Evolutionary conservation across 2,329 filamentous ascomycete genomes (phyloP).

Genomic region (Sclerotinia minor): DNA sequence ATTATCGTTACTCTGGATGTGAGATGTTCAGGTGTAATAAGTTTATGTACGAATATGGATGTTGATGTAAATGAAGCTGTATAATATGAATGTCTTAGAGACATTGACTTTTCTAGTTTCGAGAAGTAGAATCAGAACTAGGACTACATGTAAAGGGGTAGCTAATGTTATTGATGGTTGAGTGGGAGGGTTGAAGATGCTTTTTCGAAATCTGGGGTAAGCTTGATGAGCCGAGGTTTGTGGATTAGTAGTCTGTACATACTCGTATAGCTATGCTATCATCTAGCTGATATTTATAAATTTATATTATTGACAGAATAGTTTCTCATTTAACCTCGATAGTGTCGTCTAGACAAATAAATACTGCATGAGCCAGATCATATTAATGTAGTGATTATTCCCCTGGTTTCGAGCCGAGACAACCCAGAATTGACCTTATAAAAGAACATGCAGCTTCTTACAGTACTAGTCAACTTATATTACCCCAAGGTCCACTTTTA

Average conservation of each 20-base stretch:
- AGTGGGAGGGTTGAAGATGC: not conserved
- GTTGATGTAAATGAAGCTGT: not conserved
- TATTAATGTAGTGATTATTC: not conserved
- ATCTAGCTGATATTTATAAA: too few relatives aligned
- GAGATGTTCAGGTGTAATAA: not conserved
- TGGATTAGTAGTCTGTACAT: not conserved
- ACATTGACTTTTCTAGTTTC: not conserved
- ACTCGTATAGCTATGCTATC: too few relatives aligned
- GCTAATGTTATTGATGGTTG: not conserved
- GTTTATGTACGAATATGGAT: not conserved
- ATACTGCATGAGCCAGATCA: not conserved
- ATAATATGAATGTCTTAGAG: not conserved
- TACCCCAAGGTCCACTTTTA: too few relatives aligned
- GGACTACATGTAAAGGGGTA: not conserved
- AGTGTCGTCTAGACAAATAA: too few relatives aligned
- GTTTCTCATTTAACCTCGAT: not conserved
- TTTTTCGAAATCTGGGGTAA: slow-evolving; percentile 20
- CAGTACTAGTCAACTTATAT: too few relatives aligned
- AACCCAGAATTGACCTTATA: too few relatives aligned
- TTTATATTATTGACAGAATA: not conserved
- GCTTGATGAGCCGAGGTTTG: slow-evolving; percentile 14
- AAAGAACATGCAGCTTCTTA: too few relatives aligned
- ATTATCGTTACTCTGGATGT: not conserved
- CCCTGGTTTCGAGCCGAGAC: not conserved
- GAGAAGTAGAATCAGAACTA: not conserved